These are phyloP conservation scores for Dichotomocladium elegans DNA, from an alignment of 371 early-diverging fungal genomes.

Conservation along the genomic window DNA sequence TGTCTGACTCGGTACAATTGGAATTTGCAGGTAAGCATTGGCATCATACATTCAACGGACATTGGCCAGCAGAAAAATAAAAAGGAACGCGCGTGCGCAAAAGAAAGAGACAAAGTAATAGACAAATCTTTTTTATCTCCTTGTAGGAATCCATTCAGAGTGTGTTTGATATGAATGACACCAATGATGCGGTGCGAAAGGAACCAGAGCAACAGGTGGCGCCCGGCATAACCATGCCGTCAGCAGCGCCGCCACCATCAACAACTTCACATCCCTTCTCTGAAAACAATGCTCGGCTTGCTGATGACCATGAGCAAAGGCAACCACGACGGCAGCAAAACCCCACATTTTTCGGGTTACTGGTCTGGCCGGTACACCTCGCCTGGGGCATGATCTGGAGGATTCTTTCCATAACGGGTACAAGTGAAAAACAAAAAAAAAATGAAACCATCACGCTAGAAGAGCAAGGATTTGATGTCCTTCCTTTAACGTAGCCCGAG, in stretches of 20 bases:
- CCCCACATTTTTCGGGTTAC: slow-evolving; percentile 30
- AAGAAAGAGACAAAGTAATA: neutral
- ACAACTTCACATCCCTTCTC: neutral
- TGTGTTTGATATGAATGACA: slow-evolving; percentile 21
- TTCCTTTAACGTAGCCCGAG: too few relatives aligned
- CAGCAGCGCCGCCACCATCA: neutral
- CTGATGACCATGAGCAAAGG: neutral
- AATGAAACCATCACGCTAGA: too few relatives aligned
- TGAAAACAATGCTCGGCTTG: neutral
- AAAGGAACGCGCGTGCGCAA: neutral
- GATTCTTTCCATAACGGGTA: slow-evolving; percentile 56
- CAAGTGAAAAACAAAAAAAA: too few relatives aligned
- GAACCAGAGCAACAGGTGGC: slow-evolving; percentile 29
- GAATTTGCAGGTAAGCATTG: slow-evolving; percentile 33
- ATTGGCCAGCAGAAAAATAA: neutral
- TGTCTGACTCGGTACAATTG: slow-evolving; percentile 30
- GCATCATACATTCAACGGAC: too few relatives aligned
- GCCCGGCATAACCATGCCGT: slow-evolving; percentile 1
- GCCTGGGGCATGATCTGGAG: slow-evolving; percentile 65
- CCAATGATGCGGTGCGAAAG: slow-evolving; percentile 13
- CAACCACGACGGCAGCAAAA: slow-evolving; percentile 1
- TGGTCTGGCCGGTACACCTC: slow-evolving; percentile 65
- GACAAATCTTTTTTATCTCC: too few relatives aligned
- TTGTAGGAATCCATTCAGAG: slow-evolving; percentile 29
- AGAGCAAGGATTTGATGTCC: too few relatives aligned